phyloP scores from a whole-genome alignment of 2,329 filamentous ascomycete genomes.

The Chaetomium globosum region DNA sequence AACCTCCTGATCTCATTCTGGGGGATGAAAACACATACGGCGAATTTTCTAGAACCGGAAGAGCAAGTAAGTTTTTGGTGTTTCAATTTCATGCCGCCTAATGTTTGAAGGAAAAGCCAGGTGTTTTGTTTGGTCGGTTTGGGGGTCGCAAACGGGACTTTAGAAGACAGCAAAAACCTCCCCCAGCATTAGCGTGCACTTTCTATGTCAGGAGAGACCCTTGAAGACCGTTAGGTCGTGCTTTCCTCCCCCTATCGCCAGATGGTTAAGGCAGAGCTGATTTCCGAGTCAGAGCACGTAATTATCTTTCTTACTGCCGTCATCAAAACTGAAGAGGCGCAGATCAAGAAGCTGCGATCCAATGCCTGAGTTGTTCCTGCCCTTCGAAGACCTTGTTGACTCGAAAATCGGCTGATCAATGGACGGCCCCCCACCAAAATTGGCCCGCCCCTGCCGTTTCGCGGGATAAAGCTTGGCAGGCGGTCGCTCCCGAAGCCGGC shows the following conservation, averaged over 20 bases:
- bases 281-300: neutral
- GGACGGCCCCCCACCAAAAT: slow-evolving; percentile 2
- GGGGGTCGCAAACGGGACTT: neutral
- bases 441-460: slow-evolving; percentile 4
- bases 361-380: neutral
- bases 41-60: slow-evolving; percentile 3
- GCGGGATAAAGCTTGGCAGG: slow-evolving; percentile 28
- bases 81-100: neutral
- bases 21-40: neutral
- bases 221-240: neutral
- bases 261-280: neutral
- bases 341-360: neutral
- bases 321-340: neutral
- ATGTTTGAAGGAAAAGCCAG: neutral
- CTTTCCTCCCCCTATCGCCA: neutral
- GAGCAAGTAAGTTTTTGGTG: neutral
- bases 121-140: neutral
- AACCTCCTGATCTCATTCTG: too few species aligned
- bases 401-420: neutral
- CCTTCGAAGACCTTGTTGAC: neutral
- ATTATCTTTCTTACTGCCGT: neutral
- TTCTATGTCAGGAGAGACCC: neutral
- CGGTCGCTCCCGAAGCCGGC: slow-evolving; percentile 22
- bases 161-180: neutral
- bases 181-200: too few species aligned